Base-by-base conservation (phyloP, 768 basidiomycete genomes). In the Amanita thiersii region DNA sequence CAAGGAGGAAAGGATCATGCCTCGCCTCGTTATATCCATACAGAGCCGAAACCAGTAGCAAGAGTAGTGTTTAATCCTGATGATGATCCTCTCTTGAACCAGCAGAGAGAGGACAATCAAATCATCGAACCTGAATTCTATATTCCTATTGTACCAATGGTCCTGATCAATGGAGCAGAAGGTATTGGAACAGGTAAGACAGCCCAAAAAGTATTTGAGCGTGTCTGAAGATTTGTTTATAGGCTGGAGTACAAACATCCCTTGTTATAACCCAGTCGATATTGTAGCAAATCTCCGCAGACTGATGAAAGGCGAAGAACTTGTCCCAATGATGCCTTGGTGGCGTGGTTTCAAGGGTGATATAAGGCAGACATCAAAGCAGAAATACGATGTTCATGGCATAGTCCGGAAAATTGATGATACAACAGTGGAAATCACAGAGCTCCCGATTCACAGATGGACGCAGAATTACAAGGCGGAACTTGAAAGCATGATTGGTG, bases 1-100 rank as follows among this genome's bases (percentile, higher is more conserved):
- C 65, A 76, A 58, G 96, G 94, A 39, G 94, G 94, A 28, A 97
- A 97, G 65, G 93, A 99, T 57, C 88, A 91, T 51, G 96, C 94
- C 40, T 86, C 91, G 26, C 82, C 93, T 48, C 81, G 96, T 79
- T 98, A 99, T 58, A 94, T 98, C 56, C 86, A 80, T 69, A 98
- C 96, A 1, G 70, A 81, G 49, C 70, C 87, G 15, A 74, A 79
- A 12, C 64, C 77, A 0, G 75, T 94, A 48, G 78, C 91, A 28
- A 74, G 90, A 43, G 61, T 72, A 2, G 55, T 97, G 38, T 94
- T 86, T 68, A 77, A 92, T 53, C 70, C 86, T 0, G 70, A 73
- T 30, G 96, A 99, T 52, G 92, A 94, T 51, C 75, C 83, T 0
- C 61, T 98, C n/a, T 72, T 97, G 50, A 81, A 73, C 9, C 78